Base-by-base conservation (phyloP, 441 rosid species). In the Euphorbia corollata region DNA sequence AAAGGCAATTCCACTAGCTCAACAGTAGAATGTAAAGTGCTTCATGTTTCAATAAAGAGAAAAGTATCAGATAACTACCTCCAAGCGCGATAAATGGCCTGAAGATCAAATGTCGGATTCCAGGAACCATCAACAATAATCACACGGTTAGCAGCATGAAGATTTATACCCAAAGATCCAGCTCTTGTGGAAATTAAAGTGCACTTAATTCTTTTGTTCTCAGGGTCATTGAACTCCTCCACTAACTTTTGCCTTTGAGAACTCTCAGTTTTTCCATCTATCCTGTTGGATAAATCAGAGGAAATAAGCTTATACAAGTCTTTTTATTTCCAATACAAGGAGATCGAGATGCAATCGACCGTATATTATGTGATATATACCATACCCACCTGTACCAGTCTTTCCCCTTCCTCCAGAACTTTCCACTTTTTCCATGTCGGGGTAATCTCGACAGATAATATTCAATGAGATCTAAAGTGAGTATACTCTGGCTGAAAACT, bases 71-170 rank as follows among this genome's bases (percentile, higher is more conserved):
- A 11, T 39, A 43, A 68, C 58, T 75, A 95, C 99, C 99, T 88
- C 99, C 99, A 95, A 51, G 98, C 97, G 51, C 99, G 90, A 81
- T 74, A 95, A 77, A 95, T 90, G 68, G 99, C 98, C 79, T 95
- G 99, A 79, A 95, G 95, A 83, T 95, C 99, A 71, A 87, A 86
- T 16, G 99, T 95, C 68, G 99, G 99, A 82, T 95, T 95, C 99
- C 99, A 95, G 59, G 99, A 95, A 67, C 99, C 98, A 78, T 95
- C 98, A 51, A 95, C 97, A 59, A 95, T 95, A 74, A 95, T 78
- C 34, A 95, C 99, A 70, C 97, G 98, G 76, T 95, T 95, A 74
- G 99, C 99, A 77, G 99, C 84, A 82, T 90, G 84, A 48, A 95
- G 96, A 83, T 95, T 95, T 70, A 95, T 95, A 65, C 99, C 99